Percentiles rank a stretch among this genome's conserved stretches.
These are phyloP conservation scores for Tuber brumale DNA, from an alignment of 495 filamentous ascomycete genomes.

Conservation along the genomic window DNA sequence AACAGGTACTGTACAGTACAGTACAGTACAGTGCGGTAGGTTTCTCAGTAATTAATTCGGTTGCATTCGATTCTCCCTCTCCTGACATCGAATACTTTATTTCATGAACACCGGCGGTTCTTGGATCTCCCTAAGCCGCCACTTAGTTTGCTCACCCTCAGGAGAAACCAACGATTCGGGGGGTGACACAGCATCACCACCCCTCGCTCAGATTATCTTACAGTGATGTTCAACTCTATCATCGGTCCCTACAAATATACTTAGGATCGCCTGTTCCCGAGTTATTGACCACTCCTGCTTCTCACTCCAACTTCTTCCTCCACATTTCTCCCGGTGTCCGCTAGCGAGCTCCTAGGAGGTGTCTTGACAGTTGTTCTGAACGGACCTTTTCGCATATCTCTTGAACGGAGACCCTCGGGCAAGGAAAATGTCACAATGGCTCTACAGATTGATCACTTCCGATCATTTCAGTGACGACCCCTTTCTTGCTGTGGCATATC, in stretches of 20 bases:
- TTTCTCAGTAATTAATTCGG: conserved; percentile 3
- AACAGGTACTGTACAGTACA: background rate
- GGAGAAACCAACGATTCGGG: conserved; percentile 16
- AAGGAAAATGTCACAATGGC: conserved; percentile 49
- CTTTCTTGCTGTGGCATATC: conserved; percentile 69
- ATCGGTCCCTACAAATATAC: conserved; percentile 31
- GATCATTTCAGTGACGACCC: conserved; percentile 78
- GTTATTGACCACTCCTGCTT: conserved; percentile 17
- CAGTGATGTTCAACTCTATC: conserved; percentile 16
- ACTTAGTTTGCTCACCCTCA: conserved; percentile 19
- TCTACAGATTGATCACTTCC: conserved; percentile 71
- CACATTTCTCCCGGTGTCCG: conserved; percentile 8
- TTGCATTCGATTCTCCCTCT: background rate
- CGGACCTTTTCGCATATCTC: conserved; percentile 41
- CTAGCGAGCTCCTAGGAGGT: background rate
- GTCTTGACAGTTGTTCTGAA: conserved; percentile 7
- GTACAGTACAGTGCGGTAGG: background rate
- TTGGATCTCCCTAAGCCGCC: conserved; percentile 13
- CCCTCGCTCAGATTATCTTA: conserved; percentile 23
- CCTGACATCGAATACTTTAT: background rate
- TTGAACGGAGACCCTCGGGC: conserved; percentile 40
- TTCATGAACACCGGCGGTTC: background rate
- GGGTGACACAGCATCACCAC: conserved; percentile 23
- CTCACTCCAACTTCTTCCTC: background rate
- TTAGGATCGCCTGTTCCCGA: conserved; percentile 23